A percentile compares a stretch with the other conserved stretches of the same genome.
Evolutionary conservation across 2,329 filamentous ascomycete genomes (phyloP).

Genomic region (Tolypocladium pustulatum): DNA sequence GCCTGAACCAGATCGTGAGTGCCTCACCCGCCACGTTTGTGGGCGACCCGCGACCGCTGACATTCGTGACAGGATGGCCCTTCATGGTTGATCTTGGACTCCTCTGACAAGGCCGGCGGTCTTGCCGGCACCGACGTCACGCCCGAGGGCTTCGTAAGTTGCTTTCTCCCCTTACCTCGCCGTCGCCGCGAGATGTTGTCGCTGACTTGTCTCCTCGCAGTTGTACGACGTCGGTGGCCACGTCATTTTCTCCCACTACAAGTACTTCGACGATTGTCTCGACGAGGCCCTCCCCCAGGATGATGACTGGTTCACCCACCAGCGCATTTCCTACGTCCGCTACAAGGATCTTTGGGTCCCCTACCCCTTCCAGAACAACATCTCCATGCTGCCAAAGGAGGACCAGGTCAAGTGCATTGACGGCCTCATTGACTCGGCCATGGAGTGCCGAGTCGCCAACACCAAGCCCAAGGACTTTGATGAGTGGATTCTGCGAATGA

Average conservation of each 20-base stretch:
- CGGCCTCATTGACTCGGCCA: constrained; percentile 87
- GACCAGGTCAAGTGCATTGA: constrained; percentile 93
- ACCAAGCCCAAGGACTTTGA: constrained; percentile 96
- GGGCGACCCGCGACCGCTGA: constrained; percentile 12
- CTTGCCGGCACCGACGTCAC: constrained; percentile 93
- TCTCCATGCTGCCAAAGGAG: constrained; percentile 94
- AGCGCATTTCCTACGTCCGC: constrained; percentile 97
- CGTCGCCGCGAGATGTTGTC: constrained; percentile 3
- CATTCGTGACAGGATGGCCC: constrained; percentile 57
- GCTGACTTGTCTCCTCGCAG: constrained; percentile 33
- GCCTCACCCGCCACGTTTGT: constrained; percentile 19
- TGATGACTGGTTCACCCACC: constrained; percentile 93
- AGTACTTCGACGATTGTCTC: constrained; percentile 99
- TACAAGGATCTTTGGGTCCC: constrained; percentile 96
- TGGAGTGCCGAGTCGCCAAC: constrained; percentile 76
- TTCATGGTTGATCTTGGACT: constrained; percentile 94
- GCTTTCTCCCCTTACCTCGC: constrained; percentile 5
- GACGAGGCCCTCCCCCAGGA: constrained; percentile 91
- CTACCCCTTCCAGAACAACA: constrained; percentile 99
- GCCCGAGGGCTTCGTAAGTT: constrained; percentile 93
- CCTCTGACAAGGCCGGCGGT: constrained; percentile 84
- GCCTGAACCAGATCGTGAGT: constrained; percentile 87
- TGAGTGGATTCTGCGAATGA: constrained; percentile 94
- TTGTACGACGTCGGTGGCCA: constrained; percentile 97
- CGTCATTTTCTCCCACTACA: constrained; percentile 99